Percentiles rank a stretch among this genome's conserved stretches.
Conservation (phyloP, 148 eudicot genomes). For the Spergularia bocconei region DNA sequence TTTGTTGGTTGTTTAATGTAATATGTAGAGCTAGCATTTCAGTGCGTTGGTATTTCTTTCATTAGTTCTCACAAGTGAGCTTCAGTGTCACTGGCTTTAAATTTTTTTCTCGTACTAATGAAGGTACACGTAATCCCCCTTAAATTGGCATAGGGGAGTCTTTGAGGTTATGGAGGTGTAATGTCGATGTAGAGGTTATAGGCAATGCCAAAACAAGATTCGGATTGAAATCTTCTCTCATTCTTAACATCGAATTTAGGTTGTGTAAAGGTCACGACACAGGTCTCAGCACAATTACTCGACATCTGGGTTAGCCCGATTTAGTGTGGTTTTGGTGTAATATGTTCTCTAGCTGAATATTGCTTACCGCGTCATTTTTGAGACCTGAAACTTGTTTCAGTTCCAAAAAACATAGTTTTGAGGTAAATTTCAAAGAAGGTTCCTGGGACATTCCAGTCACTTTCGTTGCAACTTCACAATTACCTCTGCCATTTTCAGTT, state of each 20-base stretch:
- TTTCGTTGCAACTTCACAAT: not conserved
- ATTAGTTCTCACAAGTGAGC: too few relatives aligned
- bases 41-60: too few relatives aligned
- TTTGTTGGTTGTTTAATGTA: not conserved
- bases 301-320: not conserved
- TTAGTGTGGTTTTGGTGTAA: not conserved
- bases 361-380: not conserved
- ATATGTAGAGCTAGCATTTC: not conserved
- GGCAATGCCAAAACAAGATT: too few relatives aligned
- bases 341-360: not conserved
- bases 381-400: not conserved
- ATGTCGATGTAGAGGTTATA: too few relatives aligned
- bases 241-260: not conserved
- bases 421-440: conserved; percentile 7
- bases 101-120: too few relatives aligned
- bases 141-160: too few relatives aligned
- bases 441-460: not conserved
- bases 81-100: too few relatives aligned
- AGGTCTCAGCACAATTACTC: not conserved
- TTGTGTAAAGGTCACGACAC: not conserved
- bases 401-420: not conserved
- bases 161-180: too few relatives aligned
- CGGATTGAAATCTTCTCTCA: too few relatives aligned
- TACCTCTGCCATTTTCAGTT: not conserved
- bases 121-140: too few relatives aligned